Base-by-base conservation (phyloP, 352 stramenopile species). In the Paralagenidium karlingii region DNA sequence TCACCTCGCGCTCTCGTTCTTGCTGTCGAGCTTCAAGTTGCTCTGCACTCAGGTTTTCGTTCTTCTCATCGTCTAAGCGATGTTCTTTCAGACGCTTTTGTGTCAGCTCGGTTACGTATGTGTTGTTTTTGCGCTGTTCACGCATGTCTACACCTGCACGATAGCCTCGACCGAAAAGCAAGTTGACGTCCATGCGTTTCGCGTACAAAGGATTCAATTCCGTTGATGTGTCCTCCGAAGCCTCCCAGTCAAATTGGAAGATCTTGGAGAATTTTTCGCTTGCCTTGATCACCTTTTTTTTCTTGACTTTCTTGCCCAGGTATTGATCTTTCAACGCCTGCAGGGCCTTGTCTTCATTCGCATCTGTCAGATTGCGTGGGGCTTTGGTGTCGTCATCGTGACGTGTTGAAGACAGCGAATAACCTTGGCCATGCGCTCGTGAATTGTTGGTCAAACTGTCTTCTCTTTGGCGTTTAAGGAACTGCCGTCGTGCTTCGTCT, bases 161-260 rank as follows among this genome's bases (percentile, higher is more conserved):
- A 60, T 96, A 97, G 6, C 89, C 89, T 3, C 83, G 76, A 8
- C 89, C 89, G 53, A 88, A 96, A 7, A 94, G 65, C 34, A 95
- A 45, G 41, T 96, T 95, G 8, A 96, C 79, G 38, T 94, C 69
- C 47, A 86, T 55, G n/a, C 65, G 58, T 26, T 96, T 74, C 15
- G 63, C 65, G 47, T 96, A 96, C 46, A 97, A 50, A 15, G 87
- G 87, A 46, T 97, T 96, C 16, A 94, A 40, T 45, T 96, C 87
- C 9, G 58, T 40, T 20, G 73, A 93, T 24, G 89, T 97, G 53
- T 97, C 89, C 28, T 97, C 89, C 0, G 58, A 69, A 9, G 77
- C 68, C 24, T 96, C 81, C 89, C 89, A 97, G 51, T 96, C 82
- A 50, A 97, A 96, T 49, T 95, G 78, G 47, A 95, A 96, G 51